phyloP scores from a whole-genome alignment of 1,139 yeast genomes.

The Pichia sp. region DNA sequence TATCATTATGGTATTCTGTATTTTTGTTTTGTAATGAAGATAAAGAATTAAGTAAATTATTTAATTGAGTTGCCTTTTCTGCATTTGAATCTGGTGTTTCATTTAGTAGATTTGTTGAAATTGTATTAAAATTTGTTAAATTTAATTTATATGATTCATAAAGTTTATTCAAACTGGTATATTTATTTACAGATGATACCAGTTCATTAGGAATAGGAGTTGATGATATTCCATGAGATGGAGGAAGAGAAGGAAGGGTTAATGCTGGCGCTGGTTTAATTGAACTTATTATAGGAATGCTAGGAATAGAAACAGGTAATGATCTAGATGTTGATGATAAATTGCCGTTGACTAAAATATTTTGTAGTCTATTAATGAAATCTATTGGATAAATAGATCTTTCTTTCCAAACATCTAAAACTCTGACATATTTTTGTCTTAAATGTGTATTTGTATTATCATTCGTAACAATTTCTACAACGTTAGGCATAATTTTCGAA shows the following conservation, averaged over 20 bases:
- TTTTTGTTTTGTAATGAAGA: constrained; percentile 5
- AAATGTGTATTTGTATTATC: constrained; percentile 15
- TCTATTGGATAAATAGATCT: constrained; percentile 46
- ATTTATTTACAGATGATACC: constrained; percentile 3
- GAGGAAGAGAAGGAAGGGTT: no score
- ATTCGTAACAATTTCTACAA: constrained; percentile 32
- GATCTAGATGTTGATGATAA: not conserved
- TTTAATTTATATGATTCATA: constrained; percentile 8
- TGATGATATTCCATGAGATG: no score
- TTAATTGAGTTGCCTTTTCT: constrained; percentile 7
- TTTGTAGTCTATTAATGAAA: constrained; percentile 16
- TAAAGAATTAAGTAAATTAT: constrained; percentile 9
- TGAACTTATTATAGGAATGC: no score
- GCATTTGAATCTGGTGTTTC: not conserved
- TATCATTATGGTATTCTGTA: not conserved
- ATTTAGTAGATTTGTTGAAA: constrained; percentile 3
- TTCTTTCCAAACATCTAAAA: constrained; percentile 71
- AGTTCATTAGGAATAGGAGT: constrained; percentile 9
- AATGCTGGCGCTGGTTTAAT: no score
- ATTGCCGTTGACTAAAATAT: constrained; percentile 9
- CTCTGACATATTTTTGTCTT: constrained; percentile 52
- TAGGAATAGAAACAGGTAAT: not conserved
- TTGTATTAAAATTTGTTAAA: constrained; percentile 7
- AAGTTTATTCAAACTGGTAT: constrained; percentile 6
- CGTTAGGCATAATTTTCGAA: constrained; percentile 35